Evolutionary conservation across 1,284 basidiomycete species (phyloP).

Genomic region (Schizophyllum amplum): DNA sequence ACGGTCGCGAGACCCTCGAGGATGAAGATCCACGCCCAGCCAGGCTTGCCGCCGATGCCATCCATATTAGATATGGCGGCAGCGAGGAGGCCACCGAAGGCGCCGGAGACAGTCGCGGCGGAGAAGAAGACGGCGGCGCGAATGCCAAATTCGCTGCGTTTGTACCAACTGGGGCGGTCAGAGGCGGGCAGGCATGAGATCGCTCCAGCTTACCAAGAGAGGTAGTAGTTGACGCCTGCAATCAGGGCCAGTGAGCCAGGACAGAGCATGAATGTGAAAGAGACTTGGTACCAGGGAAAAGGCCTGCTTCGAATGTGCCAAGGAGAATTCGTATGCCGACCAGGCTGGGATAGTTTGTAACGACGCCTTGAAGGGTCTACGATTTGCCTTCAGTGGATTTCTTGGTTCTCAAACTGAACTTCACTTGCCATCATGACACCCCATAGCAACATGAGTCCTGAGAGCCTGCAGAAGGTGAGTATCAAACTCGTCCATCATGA

Average conservation of each 20-base stretch:
- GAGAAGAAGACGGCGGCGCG: conserved; percentile 68
- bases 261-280: too few species aligned
- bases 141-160: conserved; percentile 61
- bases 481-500: conserved; percentile 25
- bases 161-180: conserved; percentile 65
- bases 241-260: too few species aligned
- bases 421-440: conserved; percentile 62
- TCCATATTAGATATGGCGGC: conserved; percentile 63
- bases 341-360: conserved; percentile 55
- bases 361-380: conserved; percentile 64
- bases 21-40: conserved; percentile 68
- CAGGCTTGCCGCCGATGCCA: conserved; percentile 56
- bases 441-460: conserved; percentile 56
- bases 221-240: conserved; percentile 48
- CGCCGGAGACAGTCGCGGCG: conserved; percentile 63
- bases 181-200: not conserved
- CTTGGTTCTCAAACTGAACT: not conserved
- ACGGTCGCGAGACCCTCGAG: conserved; percentile 53
- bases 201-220: conserved; percentile 44
- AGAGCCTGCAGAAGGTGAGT: conserved; percentile 47
- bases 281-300: conserved; percentile 47
- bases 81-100: conserved; percentile 62
- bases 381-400: not conserved
- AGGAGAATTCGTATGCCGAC: conserved; percentile 61
- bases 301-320: conserved; percentile 64